Evolutionary conservation across 2,329 filamentous ascomycete genomes (phyloP).

Genomic region (Dactylellina drechsleri): DNA sequence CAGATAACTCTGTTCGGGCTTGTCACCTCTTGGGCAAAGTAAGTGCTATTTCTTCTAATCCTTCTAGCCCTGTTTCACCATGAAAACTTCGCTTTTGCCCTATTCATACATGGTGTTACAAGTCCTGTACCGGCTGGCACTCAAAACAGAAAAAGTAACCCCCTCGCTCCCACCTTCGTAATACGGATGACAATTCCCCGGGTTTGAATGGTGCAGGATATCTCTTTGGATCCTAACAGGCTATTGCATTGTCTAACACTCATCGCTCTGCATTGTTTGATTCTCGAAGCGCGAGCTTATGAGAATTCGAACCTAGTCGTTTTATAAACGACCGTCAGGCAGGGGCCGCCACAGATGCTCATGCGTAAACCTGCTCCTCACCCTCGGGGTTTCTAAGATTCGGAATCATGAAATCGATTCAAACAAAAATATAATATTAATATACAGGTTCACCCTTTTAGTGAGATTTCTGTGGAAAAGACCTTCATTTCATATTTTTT

Average conservation of each 20-base stretch:
- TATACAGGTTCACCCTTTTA: too few species aligned
- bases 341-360: too few species aligned
- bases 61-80: conserved; percentile 1
- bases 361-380: too few species aligned
- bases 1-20: conserved; percentile 9
- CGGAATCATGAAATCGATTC: too few species aligned
- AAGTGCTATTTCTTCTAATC: too few species aligned
- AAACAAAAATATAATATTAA: too few species aligned
- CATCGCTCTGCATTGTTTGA: background rate
- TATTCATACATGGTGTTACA: conserved; percentile 16
- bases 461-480: too few species aligned
- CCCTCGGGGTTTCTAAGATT: too few species aligned
- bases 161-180: background rate
- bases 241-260: conserved; percentile 6
- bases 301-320: background rate
- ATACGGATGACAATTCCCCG: conserved; percentile 8
- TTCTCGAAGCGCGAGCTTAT: background rate
- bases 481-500: too few species aligned
- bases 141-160: conserved; percentile 7
- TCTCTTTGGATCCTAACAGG: conserved; percentile 2
- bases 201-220: background rate
- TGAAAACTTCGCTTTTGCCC: background rate
- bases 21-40: background rate
- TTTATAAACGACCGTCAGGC: conserved; percentile 2
- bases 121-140: background rate